Percentiles rank a stretch among this genome's conserved stretches.
Evolutionary conservation across 2,329 filamentous ascomycete species (phyloP).

Genomic region (Colletotrichum truncatum): DNA sequence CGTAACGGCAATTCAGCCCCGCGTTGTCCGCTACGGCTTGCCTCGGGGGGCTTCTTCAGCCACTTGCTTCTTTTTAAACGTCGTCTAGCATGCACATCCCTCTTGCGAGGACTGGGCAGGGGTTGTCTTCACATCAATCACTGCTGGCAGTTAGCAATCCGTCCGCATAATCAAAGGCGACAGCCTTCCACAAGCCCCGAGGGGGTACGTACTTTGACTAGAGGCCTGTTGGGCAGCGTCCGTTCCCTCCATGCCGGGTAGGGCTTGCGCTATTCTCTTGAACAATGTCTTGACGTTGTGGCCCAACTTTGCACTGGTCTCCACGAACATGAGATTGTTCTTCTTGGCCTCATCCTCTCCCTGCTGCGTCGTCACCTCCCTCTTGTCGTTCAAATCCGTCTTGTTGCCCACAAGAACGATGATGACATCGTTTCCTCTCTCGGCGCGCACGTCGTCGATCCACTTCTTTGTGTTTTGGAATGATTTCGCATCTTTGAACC

Average conservation of each 20-base stretch:
- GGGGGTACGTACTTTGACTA: conserved; percentile 75
- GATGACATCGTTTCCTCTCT: conserved; percentile 98
- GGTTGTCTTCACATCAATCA: conserved; percentile 94
- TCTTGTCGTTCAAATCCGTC: conserved; percentile 98
- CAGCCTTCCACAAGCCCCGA: not conserved
- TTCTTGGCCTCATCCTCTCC: conserved; percentile 98
- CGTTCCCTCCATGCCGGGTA: conserved; percentile 96
- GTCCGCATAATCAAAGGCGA: not conserved
- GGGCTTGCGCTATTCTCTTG: conserved; percentile 95
- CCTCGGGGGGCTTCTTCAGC: conserved; percentile 23
- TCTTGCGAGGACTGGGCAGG: conserved; percentile 75
- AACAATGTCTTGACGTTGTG: conserved; percentile 99
- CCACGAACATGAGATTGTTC: conserved; percentile 98
- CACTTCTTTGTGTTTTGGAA: conserved; percentile 99
- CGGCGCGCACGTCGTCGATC: conserved; percentile 97
- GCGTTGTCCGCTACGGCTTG: conserved; percentile 23
- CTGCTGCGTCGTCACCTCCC: conserved; percentile 94
- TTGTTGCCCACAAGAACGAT: conserved; percentile 99
- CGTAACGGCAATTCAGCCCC: conserved; percentile 24
- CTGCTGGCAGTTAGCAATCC: conserved; percentile 53
- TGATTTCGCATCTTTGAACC: conserved; percentile 79
- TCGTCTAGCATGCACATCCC: conserved; percentile 71
- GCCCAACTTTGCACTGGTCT: conserved; percentile 96
- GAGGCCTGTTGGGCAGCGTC: conserved; percentile 77
- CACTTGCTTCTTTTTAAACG: not conserved